Percentiles rank a stretch among this genome's conserved stretches.
phyloP scores from a whole-genome alignment of 306 rosid genomes.

The Pueraria montana region DNA sequence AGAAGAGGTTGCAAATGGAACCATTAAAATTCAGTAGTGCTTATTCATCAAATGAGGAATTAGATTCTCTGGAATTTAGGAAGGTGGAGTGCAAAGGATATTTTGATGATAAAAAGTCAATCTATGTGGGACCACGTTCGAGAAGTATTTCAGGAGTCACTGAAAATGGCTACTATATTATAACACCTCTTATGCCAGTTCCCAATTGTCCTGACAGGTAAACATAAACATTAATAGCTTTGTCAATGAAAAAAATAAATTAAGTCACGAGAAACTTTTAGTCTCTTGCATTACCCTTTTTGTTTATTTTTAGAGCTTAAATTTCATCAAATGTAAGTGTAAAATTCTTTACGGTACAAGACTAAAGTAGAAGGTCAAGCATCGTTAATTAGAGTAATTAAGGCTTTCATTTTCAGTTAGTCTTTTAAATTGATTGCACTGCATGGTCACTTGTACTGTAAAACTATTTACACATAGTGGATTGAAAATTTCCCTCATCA shows the following conservation, averaged over 20 bases:
- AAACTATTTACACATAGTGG: no score
- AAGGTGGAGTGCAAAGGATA: constrained; percentile 75
- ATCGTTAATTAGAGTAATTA: no score
- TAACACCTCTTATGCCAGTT: constrained; percentile 85
- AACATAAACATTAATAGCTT: not conserved
- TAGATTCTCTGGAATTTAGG: constrained; percentile 83
- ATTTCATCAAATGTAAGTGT: no score
- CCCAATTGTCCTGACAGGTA: constrained; percentile 73
- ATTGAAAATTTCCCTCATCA: not conserved
- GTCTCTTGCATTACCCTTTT: not conserved
- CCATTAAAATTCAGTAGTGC: constrained; percentile 65
- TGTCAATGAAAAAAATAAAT: not conserved
- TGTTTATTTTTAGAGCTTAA: no score
- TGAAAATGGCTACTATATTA: constrained; percentile 90
- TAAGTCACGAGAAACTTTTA: not conserved
- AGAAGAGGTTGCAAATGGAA: constrained; percentile 79
- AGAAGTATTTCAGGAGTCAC: constrained; percentile 98
- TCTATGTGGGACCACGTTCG: constrained; percentile 94
- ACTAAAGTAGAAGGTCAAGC: no score
- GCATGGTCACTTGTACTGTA: no score
- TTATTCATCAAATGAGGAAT: constrained; percentile 58
- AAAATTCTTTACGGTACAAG: no score
- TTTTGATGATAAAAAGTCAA: constrained; percentile 81
- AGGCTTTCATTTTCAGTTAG: no score
- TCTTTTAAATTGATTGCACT: no score